These are phyloP conservation scores for Eimeria zaria DNA, from an alignment of 169 alveolate species.

Conservation along the genomic window DNA sequence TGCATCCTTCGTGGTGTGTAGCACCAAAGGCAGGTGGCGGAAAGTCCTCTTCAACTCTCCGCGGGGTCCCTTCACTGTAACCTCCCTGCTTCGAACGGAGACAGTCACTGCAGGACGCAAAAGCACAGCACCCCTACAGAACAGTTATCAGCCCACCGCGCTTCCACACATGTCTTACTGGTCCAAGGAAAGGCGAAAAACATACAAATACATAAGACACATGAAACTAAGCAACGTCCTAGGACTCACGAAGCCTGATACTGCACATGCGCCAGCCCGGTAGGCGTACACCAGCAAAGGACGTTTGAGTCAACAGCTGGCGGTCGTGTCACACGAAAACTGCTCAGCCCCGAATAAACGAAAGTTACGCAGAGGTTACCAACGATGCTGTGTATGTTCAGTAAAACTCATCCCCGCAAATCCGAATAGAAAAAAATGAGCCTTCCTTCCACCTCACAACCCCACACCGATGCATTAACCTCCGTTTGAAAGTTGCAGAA, in stretches of 20 bases:
- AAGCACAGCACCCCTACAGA: not conserved
- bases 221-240: not conserved
- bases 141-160: not conserved
- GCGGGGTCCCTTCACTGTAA: constrained; percentile 98
- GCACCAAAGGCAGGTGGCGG: constrained; percentile 98
- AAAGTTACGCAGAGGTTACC: not conserved
- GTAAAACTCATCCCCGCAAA: not conserved
- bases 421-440: not conserved
- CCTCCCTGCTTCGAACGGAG: constrained; percentile 96
- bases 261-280: no score
- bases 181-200: not conserved
- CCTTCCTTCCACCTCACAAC: not conserved
- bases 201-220: not conserved
- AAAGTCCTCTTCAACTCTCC: constrained; percentile 98
- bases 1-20: constrained; percentile 94
- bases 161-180: not conserved
- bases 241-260: not conserved
- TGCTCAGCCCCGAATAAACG: not conserved
- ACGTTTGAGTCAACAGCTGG: not conserved
- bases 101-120: constrained; percentile 93
- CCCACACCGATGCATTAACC: not conserved
- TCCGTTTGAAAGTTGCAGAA: not conserved
- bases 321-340: not conserved
- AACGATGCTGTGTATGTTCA: not conserved
- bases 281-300: no score